phyloP scores from a whole-genome alignment of 352 stramenopile species.

The Globisporangium takayamanum region DNA sequence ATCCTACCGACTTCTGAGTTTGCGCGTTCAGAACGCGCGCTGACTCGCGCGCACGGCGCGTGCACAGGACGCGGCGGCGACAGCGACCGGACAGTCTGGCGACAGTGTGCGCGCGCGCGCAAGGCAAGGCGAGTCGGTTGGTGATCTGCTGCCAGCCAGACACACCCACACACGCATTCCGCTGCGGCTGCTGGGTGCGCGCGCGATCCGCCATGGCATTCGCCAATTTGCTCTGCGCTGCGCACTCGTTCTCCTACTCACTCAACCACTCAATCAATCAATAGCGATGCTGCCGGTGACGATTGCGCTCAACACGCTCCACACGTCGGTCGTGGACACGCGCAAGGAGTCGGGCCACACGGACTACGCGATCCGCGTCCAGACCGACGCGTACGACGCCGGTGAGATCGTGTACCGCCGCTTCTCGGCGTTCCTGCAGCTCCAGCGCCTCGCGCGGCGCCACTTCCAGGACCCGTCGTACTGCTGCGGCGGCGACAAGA shows the following conservation, averaged over 20 bases:
- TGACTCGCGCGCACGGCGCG: too few species aligned
- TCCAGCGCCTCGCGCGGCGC: slow-evolving; percentile 62
- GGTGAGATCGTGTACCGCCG: slow-evolving; percentile 72
- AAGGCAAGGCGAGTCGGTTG: background rate
- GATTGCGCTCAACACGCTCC: slow-evolving; percentile 47
- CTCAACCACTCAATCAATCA: background rate
- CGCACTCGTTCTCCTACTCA: background rate
- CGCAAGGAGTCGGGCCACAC: slow-evolving; percentile 72
- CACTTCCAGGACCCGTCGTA: slow-evolving; percentile 56
- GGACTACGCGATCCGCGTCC: slow-evolving; percentile 81
- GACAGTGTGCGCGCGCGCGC: background rate
- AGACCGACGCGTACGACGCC: slow-evolving; percentile 49
- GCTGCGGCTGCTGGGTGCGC: too few species aligned
- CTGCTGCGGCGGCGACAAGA: slow-evolving; percentile 63
- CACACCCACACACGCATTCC: too few species aligned
- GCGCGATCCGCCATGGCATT: too few species aligned
- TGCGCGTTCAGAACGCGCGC: too few species aligned
- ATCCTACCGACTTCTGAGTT: too few species aligned
- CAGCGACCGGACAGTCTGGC: slow-evolving; percentile 7
- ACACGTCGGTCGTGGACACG: slow-evolving; percentile 60
- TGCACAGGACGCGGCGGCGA: too few species aligned
- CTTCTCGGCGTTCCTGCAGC: slow-evolving; percentile 82
- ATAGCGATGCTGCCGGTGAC: slow-evolving; percentile 26
- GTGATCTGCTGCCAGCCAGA: too few species aligned
- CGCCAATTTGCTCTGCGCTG: slow-evolving; percentile 6